Conservation (phyloP, 2,329 filamentous ascomycete species). For the Aspergillus tubingensis region DNA sequence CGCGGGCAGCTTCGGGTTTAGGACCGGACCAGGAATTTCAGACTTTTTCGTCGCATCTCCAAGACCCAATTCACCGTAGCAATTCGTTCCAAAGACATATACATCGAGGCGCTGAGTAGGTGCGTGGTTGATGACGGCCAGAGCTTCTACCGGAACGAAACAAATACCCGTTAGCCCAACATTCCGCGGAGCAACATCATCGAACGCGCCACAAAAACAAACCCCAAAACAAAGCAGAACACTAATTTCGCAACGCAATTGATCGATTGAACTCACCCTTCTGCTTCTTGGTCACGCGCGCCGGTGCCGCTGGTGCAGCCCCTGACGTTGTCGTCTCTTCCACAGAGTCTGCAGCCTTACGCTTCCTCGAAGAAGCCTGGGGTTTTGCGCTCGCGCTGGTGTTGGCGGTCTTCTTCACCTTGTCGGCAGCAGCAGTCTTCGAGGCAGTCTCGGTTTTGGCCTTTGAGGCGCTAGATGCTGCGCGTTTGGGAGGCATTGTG, state of each 20-base stretch:
- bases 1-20: constrained; percentile 63
- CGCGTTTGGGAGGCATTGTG: constrained; percentile 8
- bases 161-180: neutral
- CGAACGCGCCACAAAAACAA: neutral
- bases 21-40: constrained; percentile 71
- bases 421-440: neutral
- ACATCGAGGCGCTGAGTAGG: constrained; percentile 67
- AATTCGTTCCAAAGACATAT: constrained; percentile 77
- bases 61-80: constrained; percentile 75
- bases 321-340: constrained; percentile 4
- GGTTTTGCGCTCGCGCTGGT: neutral
- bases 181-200: neutral
- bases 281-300: constrained; percentile 11
- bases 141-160: neutral
- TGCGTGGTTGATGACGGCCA: constrained; percentile 26
- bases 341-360: constrained; percentile 7
- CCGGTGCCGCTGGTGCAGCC: neutral
- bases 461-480: neutral
- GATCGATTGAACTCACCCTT: constrained; percentile 2
- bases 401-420: neutral
- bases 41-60: constrained; percentile 63
- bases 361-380: constrained; percentile 6
- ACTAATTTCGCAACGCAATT: neutral
- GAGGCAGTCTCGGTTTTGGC: neutral
- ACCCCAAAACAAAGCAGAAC: neutral